Percentiles rank a stretch among this genome's conserved stretches.
Conservation (phyloP, 2,329 filamentous ascomycete genomes). For the Hypoxylon sp. region DNA sequence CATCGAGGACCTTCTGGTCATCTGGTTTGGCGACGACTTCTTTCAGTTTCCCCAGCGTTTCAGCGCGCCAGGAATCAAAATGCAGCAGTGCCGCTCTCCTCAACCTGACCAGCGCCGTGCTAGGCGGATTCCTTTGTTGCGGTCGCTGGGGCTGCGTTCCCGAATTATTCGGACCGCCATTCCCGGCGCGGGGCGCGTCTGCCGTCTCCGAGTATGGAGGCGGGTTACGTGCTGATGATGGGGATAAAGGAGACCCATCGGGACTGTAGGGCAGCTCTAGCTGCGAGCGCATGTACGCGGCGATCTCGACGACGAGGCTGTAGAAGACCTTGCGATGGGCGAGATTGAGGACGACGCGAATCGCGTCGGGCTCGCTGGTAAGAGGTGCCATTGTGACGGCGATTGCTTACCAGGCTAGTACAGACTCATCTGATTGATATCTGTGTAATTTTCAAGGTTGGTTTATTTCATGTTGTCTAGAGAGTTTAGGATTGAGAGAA, state of each 20-base stretch:
- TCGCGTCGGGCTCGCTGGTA: constrained; percentile 66
- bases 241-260: constrained; percentile 49
- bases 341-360: constrained; percentile 67
- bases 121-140: constrained; percentile 37
- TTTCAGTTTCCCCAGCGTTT: constrained; percentile 76
- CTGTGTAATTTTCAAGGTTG: not conserved
- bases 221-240: constrained; percentile 43
- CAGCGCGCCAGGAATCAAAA: constrained; percentile 82
- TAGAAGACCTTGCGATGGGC: constrained; percentile 66
- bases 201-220: constrained; percentile 43
- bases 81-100: constrained; percentile 71
- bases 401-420: not conserved
- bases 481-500: constrained; percentile 2
- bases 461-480: constrained; percentile 2
- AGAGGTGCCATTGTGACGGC: constrained; percentile 63
- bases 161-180: constrained; percentile 14
- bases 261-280: constrained; percentile 56
- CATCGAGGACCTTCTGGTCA: constrained; percentile 61
- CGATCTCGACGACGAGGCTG: constrained; percentile 64
- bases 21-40: constrained; percentile 72
- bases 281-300: constrained; percentile 66
- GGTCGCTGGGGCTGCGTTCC: constrained; percentile 27
- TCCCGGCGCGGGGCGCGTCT: constrained; percentile 26
- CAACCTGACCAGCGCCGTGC: constrained; percentile 54
- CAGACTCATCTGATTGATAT: not conserved